These are phyloP conservation scores for Danielia reshetovae DNA, from an alignment of 805 yeast genomes.

Conservation along the genomic window DNA sequence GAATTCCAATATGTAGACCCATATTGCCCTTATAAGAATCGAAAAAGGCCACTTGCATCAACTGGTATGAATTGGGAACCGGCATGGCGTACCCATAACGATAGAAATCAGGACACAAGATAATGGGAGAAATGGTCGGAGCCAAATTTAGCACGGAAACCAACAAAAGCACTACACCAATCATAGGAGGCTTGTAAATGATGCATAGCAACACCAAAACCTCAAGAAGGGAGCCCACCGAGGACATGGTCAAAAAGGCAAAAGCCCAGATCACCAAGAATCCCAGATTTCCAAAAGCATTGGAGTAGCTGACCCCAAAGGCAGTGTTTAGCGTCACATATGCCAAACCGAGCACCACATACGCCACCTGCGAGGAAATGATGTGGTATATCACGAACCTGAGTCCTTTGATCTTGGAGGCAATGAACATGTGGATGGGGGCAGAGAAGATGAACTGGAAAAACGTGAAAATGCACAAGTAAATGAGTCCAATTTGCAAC, in stretches of 20 bases:
- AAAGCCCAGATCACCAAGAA: slow-evolving; percentile 32
- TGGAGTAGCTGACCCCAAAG: slow-evolving; percentile 19
- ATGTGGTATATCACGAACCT: slow-evolving; percentile 23
- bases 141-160: slow-evolving; percentile 28
- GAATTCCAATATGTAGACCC: slow-evolving; percentile 30
- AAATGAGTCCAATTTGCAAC: slow-evolving; percentile 29
- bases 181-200: slow-evolving; percentile 22
- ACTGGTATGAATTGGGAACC: slow-evolving; percentile 25
- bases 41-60: slow-evolving; percentile 30
- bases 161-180: slow-evolving; percentile 25
- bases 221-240: slow-evolving; percentile 31
- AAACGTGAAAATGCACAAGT: slow-evolving; percentile 30
- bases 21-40: slow-evolving; percentile 31
- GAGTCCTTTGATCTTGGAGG: slow-evolving; percentile 23
- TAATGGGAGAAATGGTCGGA: slow-evolving; percentile 30
- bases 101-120: slow-evolving; percentile 27
- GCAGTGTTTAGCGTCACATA: slow-evolving; percentile 28
- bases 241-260: slow-evolving; percentile 26
- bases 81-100: slow-evolving; percentile 38
- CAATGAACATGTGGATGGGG: slow-evolving; percentile 25
- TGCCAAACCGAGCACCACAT: slow-evolving; percentile 24
- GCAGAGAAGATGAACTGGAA: slow-evolving; percentile 29
- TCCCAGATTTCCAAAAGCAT: slow-evolving; percentile 28
- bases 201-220: slow-evolving; percentile 20
- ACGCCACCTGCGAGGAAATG: slow-evolving; percentile 25